These are phyloP conservation scores for Cercospora brassicicola DNA, from an alignment of 2,329 filamentous ascomycete species.

Conservation along the genomic window DNA sequence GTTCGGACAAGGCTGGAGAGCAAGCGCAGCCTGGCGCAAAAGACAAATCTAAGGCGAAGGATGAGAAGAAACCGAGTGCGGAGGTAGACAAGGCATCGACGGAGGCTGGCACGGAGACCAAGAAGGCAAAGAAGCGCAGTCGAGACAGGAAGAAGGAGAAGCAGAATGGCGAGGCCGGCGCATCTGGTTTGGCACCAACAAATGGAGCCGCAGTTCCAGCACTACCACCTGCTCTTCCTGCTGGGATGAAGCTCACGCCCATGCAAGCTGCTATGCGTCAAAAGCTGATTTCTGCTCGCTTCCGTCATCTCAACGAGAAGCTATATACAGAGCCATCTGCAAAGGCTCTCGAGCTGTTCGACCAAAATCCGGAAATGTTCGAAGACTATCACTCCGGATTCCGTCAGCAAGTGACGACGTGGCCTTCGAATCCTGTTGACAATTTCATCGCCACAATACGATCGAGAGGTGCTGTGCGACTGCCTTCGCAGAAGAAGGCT, in stretches of 20 bases:
- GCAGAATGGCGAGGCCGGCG: slow-evolving; percentile 20
- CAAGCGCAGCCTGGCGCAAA: slow-evolving; percentile 17
- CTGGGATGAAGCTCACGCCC: slow-evolving; percentile 71
- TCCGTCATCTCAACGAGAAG: slow-evolving; percentile 95
- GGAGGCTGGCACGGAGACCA: slow-evolving; percentile 30
- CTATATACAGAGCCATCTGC: slow-evolving; percentile 88
- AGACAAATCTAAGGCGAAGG: slow-evolving; percentile 28
- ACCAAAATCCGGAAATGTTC: slow-evolving; percentile 86
- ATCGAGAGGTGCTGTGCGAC: slow-evolving; percentile 59
- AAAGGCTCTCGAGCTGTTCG: slow-evolving; percentile 80
- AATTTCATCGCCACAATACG: slow-evolving; percentile 74
- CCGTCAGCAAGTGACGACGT: slow-evolving; percentile 88
- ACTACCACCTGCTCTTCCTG: slow-evolving; percentile 36
- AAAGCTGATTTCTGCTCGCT: slow-evolving; percentile 91
- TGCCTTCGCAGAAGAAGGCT: slow-evolving; percentile 37
- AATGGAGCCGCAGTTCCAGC: slow-evolving; percentile 21
- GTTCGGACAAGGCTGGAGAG: slow-evolving; percentile 27
- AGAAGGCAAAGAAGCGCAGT: slow-evolving; percentile 36
- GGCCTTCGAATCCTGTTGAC: slow-evolving; percentile 96
- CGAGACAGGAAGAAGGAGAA: slow-evolving; percentile 38
- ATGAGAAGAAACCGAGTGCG: slow-evolving; percentile 28
- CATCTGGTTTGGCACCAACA: neutral
- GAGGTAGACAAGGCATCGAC: slow-evolving; percentile 4
- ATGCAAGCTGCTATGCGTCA: slow-evolving; percentile 92
- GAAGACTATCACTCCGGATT: slow-evolving; percentile 95